Evolutionary conservation across 495 filamentous ascomycete species (phyloP).

Genomic region (Daldinia concentrica): DNA sequence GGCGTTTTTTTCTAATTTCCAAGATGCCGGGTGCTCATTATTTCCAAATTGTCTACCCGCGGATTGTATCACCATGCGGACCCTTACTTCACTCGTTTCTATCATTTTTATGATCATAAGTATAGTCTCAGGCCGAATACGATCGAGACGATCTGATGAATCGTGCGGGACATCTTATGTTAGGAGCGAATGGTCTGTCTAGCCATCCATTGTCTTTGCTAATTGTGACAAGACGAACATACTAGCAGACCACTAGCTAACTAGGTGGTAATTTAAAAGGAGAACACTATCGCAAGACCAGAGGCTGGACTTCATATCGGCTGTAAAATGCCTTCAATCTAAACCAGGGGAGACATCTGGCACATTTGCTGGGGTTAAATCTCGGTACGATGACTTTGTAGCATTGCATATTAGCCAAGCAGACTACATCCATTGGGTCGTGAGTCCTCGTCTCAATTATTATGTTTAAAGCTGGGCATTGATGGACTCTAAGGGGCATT

Average conservation of each 20-base stretch:
- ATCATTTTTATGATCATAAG: conserved; percentile 4
- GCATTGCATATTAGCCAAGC: conserved; percentile 49
- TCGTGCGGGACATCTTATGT: conserved; percentile 20
- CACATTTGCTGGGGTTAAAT: conserved; percentile 52
- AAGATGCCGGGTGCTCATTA: conserved; percentile 5
- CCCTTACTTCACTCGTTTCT: conserved; percentile 6
- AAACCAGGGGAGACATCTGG: conserved; percentile 43
- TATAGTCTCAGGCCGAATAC: conserved; percentile 6
- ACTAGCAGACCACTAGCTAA: conserved; percentile 4
- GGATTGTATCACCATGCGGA: conserved; percentile 10
- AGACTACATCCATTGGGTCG: conserved; percentile 55
- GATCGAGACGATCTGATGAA: conserved; percentile 13
- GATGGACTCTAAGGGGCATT: conserved; percentile 42
- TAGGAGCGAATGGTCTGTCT: conserved; percentile 48
- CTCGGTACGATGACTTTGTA: conserved; percentile 58
- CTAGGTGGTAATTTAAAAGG: conserved; percentile 12
- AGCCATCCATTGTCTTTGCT: not conserved
- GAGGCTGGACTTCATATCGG: conserved; percentile 52
- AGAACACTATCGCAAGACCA: conserved; percentile 45
- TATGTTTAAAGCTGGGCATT: not conserved
- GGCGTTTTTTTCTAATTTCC: conserved; percentile 29
- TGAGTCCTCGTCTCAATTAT: conserved; percentile 22
- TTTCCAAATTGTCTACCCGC: not conserved
- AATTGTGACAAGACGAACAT: not conserved
- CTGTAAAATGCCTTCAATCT: conserved; percentile 53